Conservation (phyloP, 1,284 basidiomycete species). For the Ganoderma resinaceum region DNA sequence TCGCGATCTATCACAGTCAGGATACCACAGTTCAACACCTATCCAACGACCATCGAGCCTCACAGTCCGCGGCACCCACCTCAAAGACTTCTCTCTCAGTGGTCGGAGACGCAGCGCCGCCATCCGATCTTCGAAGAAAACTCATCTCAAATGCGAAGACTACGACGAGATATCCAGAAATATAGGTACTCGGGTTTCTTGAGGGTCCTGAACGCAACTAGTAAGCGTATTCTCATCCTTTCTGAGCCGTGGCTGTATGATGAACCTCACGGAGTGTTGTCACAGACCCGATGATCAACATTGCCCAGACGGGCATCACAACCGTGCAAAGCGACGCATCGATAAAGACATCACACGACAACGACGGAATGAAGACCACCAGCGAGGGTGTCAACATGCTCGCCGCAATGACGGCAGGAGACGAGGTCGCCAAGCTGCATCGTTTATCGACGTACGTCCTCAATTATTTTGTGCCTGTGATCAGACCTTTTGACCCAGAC, state of each 20-base stretch:
- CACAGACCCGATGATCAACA: constrained; percentile 1
- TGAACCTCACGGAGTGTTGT: too few species aligned
- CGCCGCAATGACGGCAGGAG: constrained; percentile 14
- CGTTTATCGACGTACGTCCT: constrained; percentile 10
- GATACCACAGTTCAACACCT: too few species aligned
- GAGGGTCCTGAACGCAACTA: constrained; percentile 19
- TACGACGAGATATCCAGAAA: too few species aligned
- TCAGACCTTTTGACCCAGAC: too few species aligned
- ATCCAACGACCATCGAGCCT: too few species aligned
- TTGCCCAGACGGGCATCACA: constrained; percentile 13
- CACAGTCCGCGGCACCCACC: too few species aligned
- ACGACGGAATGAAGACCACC: constrained; percentile 3
- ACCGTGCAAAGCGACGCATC: constrained; percentile 4
- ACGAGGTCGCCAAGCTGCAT: constrained; percentile 16
- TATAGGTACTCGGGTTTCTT: constrained; percentile 11
- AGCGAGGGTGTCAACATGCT: constrained; percentile 5
- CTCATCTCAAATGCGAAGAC: too few species aligned
- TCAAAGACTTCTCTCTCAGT: too few species aligned
- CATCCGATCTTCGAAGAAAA: too few species aligned
- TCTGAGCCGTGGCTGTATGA: not conserved
- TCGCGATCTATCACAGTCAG: too few species aligned
- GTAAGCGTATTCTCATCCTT: constrained; percentile 8
- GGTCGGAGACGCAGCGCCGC: too few species aligned
- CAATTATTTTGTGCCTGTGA: not conserved
- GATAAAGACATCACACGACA: constrained; percentile 10